Conservation (phyloP, 2,329 filamentous ascomycete genomes). For the Cladorrhinum sp. region DNA sequence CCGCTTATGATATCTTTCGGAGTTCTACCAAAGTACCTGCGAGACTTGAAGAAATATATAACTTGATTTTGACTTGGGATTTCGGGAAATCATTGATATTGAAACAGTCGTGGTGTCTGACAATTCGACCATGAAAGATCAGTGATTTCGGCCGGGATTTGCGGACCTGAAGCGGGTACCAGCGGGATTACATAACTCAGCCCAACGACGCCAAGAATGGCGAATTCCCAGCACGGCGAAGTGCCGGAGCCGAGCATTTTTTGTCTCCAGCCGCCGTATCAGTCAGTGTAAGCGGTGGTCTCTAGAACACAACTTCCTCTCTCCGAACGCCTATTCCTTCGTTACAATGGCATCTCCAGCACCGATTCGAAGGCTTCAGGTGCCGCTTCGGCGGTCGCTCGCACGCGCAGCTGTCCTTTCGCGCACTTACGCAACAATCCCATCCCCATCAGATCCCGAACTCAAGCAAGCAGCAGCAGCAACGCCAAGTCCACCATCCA, state of each 20-base stretch:
- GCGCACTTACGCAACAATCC: conserved; percentile 48
- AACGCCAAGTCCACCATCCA: conserved; percentile 17
- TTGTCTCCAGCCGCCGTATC: conserved; percentile 1
- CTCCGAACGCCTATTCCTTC: conserved; percentile 1
- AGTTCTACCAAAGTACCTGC: too few species aligned
- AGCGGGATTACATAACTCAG: conserved; percentile 17
- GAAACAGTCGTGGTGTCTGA: too few species aligned
- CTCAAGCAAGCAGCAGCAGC: too few species aligned
- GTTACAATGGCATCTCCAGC: conserved; percentile 39
- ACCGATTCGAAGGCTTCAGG: conserved; percentile 41
- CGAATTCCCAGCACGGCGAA: conserved; percentile 2
- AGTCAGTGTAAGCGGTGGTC: neutral
- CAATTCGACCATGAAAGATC: too few species aligned
- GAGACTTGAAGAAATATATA: too few species aligned
- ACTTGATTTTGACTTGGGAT: too few species aligned
- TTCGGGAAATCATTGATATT: too few species aligned
- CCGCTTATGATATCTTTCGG: too few species aligned
- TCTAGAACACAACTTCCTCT: neutral
- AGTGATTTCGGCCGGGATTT: neutral
- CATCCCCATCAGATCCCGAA: conserved; percentile 31
- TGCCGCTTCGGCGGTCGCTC: conserved; percentile 42
- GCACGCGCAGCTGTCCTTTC: conserved; percentile 30
- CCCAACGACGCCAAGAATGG: conserved; percentile 2
- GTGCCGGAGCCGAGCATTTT: conserved; percentile 6
- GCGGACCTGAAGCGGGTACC: conserved; percentile 11